phyloP scores from a whole-genome alignment of 2,329 filamentous ascomycete species.

The Pestalotiopsis sp. region DNA sequence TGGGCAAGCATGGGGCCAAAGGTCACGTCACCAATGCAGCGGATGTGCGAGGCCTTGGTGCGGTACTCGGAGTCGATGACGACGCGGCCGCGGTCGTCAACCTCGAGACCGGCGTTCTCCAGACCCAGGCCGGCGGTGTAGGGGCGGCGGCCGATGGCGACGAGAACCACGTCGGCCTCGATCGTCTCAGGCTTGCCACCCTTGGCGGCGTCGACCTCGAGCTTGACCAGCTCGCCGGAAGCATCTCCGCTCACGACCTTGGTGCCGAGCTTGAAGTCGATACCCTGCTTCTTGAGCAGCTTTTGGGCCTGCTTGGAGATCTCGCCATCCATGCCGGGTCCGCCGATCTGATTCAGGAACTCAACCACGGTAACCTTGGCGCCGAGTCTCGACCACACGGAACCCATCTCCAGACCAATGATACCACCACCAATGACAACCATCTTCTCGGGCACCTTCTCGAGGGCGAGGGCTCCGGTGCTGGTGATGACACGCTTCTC shows the following conservation, averaged over 20 bases:
- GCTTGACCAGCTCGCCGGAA: slow-evolving; percentile 73
- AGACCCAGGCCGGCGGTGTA: slow-evolving; percentile 91
- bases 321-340: slow-evolving; percentile 94
- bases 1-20: slow-evolving; percentile 99
- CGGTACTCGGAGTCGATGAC: slow-evolving; percentile 99
- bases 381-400: slow-evolving; percentile 94
- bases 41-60: slow-evolving; percentile 96
- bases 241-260: slow-evolving; percentile 89
- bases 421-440: slow-evolving; percentile 97
- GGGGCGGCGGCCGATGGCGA: slow-evolving; percentile 92
- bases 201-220: slow-evolving; percentile 89
- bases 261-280: slow-evolving; percentile 97
- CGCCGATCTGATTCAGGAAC: slow-evolving; percentile 93
- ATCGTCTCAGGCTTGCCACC: slow-evolving; percentile 92
- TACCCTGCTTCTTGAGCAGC: slow-evolving; percentile 91
- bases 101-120: slow-evolving; percentile 89
- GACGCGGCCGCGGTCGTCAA: slow-evolving; percentile 89
- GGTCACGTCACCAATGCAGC: slow-evolving; percentile 92
- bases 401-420: slow-evolving; percentile 97
- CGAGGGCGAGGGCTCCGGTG: slow-evolving; percentile 87
- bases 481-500: slow-evolving; percentile 97
- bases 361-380: slow-evolving; percentile 96
- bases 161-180: slow-evolving; percentile 91
- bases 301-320: slow-evolving; percentile 91
- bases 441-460: slow-evolving; percentile 94